Conservation (phyloP, 2,329 filamentous ascomycete species). For the Neophaeococcomyces aloes region DNA sequence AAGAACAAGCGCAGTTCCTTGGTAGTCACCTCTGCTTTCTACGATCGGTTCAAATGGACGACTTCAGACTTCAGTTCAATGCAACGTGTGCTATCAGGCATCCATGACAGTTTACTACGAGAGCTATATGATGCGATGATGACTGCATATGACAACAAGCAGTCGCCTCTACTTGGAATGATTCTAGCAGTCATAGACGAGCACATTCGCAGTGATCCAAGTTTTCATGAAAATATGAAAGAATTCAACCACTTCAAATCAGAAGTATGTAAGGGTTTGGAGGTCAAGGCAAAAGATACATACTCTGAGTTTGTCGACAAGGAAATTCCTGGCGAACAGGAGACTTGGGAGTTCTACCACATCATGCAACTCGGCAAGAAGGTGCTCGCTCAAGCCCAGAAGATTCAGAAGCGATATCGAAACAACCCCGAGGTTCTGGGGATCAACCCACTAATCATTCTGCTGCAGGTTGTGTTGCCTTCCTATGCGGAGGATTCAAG, state of each 20-base stretch:
- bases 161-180: conserved; percentile 57
- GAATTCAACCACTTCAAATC: conserved; percentile 62
- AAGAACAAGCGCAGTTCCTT: conserved; percentile 49
- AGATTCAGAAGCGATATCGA: conserved; percentile 83
- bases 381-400: conserved; percentile 74
- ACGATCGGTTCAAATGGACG: conserved; percentile 58
- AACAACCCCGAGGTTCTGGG: conserved; percentile 84
- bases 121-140: conserved; percentile 83
- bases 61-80: conserved; percentile 59
- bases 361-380: conserved; percentile 80
- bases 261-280: conserved; percentile 61
- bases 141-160: conserved; percentile 77
- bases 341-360: conserved; percentile 83
- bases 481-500: conserved; percentile 82
- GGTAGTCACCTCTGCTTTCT: conserved; percentile 32
- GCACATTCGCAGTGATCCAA: conserved; percentile 68
- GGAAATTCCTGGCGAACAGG: conserved; percentile 66
- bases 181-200: conserved; percentile 71
- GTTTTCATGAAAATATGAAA: conserved; percentile 60
- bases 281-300: conserved; percentile 62
- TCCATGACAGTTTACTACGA: conserved; percentile 73
- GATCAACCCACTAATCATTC: conserved; percentile 54
- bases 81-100: conserved; percentile 59
- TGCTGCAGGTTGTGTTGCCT: conserved; percentile 76
- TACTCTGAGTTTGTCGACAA: conserved; percentile 71